Conservation (phyloP, 495 filamentous ascomycete genomes). For the Xylaria sp. region DNA sequence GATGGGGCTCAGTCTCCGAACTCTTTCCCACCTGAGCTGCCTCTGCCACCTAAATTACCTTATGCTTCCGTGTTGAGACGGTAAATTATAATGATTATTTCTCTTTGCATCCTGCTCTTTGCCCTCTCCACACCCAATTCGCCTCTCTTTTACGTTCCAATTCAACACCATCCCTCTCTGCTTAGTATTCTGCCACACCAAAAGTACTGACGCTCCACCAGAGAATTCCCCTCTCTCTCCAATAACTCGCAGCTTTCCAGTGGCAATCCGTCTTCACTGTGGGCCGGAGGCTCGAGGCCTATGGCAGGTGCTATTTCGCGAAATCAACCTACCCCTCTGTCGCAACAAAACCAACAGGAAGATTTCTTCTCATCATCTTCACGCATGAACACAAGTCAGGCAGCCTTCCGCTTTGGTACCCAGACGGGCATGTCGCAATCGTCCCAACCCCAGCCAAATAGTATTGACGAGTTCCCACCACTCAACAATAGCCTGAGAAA, state of each 20-base stretch:
- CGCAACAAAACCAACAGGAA: constrained; percentile 65
- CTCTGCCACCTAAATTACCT: constrained; percentile 2
- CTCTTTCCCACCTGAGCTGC: constrained; percentile 3
- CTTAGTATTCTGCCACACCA: background rate
- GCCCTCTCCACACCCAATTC: background rate
- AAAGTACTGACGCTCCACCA: constrained; percentile 46
- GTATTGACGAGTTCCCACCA: constrained; percentile 85
- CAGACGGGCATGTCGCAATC: constrained; percentile 61
- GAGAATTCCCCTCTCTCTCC: constrained; percentile 85
- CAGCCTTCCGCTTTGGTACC: constrained; percentile 62
- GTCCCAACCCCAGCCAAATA: constrained; percentile 70
- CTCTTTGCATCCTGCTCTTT: background rate
- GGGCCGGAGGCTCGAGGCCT: constrained; percentile 57
- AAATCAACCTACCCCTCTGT: constrained; percentile 63
- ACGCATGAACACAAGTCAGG: constrained; percentile 63
- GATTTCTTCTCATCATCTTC: constrained; percentile 65
- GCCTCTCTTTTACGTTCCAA: background rate
- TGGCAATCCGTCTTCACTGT: constrained; percentile 58
- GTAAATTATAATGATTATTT: constrained; percentile 12
- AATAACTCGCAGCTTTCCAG: constrained; percentile 68
- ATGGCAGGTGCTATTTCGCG: constrained; percentile 67
- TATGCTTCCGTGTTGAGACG: constrained; percentile 27
- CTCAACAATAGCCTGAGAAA: constrained; percentile 66
- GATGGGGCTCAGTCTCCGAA: background rate
- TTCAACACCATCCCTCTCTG: background rate